phyloP scores from a whole-genome alignment of 495 filamentous ascomycete genomes.

The Penicillium antarcticum region DNA sequence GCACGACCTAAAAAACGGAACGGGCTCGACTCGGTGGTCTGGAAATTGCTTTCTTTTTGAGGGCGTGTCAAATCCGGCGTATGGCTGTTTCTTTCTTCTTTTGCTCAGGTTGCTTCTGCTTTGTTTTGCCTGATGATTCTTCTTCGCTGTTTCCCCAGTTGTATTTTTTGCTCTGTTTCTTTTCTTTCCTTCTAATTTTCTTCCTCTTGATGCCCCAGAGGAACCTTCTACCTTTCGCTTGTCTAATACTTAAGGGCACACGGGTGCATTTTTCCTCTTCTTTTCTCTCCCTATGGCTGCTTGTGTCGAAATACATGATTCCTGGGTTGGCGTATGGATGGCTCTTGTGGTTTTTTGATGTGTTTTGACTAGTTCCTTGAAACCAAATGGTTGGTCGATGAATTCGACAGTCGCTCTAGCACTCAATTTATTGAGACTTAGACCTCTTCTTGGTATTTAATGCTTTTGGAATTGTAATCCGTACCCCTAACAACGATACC shows the following conservation, averaged over 20 bases:
- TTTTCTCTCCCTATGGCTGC: slow-evolving; percentile 18
- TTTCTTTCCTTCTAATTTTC: slow-evolving; percentile 9
- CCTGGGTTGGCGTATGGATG: slow-evolving; percentile 25
- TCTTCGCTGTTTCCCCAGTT: slow-evolving; percentile 13
- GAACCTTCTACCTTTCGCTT: slow-evolving; percentile 22
- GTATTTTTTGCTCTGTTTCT: slow-evolving; percentile 14
- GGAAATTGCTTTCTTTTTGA: slow-evolving; percentile 27
- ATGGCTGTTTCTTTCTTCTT: slow-evolving; percentile 7
- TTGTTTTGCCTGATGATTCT: slow-evolving; percentile 24
- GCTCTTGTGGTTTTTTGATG: slow-evolving; percentile 17
- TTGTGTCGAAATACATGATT: slow-evolving; percentile 27
- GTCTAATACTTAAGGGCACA: slow-evolving; percentile 30
- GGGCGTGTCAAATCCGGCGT: slow-evolving; percentile 34
- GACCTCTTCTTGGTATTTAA: too few species aligned
- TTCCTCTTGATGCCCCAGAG: slow-evolving; percentile 17
- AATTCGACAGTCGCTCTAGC: slow-evolving; percentile 13
- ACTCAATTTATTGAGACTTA: slow-evolving; percentile 10
- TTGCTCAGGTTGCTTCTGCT: slow-evolving; percentile 20
- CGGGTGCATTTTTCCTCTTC: slow-evolving; percentile 17
- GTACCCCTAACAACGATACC: too few species aligned
- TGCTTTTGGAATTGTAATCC: too few species aligned
- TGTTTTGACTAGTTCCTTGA: slow-evolving; percentile 22
- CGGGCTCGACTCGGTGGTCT: slow-evolving; percentile 28
- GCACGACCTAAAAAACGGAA: slow-evolving; percentile 40
- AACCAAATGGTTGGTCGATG: slow-evolving; percentile 16